A percentile compares a stretch with the other conserved stretches of the same genome.
Evolutionary conservation across 345 rosid genomes (phyloP).

Genomic region (Moricandia arvensis): DNA sequence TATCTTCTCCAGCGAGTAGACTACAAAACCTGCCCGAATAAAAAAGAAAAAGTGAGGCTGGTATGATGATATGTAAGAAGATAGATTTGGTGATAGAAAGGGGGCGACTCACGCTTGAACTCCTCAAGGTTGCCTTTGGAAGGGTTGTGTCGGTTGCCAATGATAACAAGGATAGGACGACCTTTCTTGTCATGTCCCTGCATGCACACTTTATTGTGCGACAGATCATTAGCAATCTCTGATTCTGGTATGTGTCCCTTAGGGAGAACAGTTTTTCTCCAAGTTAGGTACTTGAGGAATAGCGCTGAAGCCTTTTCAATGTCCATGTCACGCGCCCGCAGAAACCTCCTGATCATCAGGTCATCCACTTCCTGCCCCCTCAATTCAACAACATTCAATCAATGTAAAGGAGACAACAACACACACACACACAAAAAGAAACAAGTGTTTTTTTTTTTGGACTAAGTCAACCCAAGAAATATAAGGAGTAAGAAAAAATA

Average conservation of each 20-base stretch:
- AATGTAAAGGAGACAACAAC: background rate
- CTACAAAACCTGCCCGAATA: constrained; percentile 46
- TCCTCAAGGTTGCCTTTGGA: constrained; percentile 64
- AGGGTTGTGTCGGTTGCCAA: constrained; percentile 66
- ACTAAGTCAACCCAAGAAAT: background rate
- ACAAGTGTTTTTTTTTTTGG: background rate
- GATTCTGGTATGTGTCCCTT: constrained; percentile 55
- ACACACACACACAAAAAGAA: background rate
- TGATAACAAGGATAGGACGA: constrained; percentile 56
- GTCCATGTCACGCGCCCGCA: constrained; percentile 83
- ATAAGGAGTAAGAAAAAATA: background rate
- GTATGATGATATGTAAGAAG: background rate
- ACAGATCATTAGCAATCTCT: constrained; percentile 57
- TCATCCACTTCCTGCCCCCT: constrained; percentile 62
- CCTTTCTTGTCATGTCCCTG: constrained; percentile 75
- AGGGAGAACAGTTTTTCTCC: constrained; percentile 64
- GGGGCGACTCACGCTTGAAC: constrained; percentile 50
- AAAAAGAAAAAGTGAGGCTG: background rate
- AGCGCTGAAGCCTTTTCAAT: constrained; percentile 75
- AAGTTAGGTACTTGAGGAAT: constrained; percentile 68
- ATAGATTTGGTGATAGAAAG: background rate
- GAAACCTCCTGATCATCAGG: constrained; percentile 71
- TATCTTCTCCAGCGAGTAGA: constrained; percentile 63
- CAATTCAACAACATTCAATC: background rate
- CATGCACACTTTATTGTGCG: constrained; percentile 67